phyloP scores from a whole-genome alignment of 371 early-diverging fungal species.

The Mortierella sp. region DNA sequence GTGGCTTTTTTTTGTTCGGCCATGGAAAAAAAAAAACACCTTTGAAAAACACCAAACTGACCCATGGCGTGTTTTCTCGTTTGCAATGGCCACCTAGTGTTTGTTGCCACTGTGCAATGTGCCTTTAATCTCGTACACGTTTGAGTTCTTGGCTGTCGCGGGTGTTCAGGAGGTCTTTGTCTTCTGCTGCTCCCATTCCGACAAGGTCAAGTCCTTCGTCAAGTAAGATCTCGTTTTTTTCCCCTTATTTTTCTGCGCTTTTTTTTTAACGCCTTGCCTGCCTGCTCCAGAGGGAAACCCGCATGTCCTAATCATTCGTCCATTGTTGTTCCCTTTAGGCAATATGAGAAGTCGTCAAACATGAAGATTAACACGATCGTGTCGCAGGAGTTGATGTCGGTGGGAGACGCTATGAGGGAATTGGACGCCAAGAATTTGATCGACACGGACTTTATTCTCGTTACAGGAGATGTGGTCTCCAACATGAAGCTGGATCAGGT shows the following conservation, averaged over 20 bases:
- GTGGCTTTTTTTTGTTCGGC: neutral
- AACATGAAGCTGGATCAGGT: conserved; percentile 86
- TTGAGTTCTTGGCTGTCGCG: conserved; percentile 89
- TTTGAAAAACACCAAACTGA: neutral
- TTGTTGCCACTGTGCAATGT: conserved; percentile 94
- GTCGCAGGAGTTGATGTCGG: conserved; percentile 83
- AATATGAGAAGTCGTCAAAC: conserved; percentile 62
- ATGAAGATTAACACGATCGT: conserved; percentile 82
- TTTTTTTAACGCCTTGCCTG: neutral
- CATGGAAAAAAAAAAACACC: neutral
- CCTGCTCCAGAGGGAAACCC: neutral
- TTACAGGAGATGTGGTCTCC: conserved; percentile 91
- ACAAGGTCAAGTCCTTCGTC: conserved; percentile 87
- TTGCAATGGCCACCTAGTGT: conserved; percentile 68
- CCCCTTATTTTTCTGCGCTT: neutral
- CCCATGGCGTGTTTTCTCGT: conserved; percentile 4
- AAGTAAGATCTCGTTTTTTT: conserved; percentile 63
- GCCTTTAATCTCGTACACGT: conserved; percentile 94
- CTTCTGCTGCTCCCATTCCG: conserved; percentile 87
- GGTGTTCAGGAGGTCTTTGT: conserved; percentile 91
- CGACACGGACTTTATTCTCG: conserved; percentile 91
- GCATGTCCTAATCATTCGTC: neutral
- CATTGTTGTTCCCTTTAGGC: conserved; percentile 5
- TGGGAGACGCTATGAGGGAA: conserved; percentile 95
- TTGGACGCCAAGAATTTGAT: conserved; percentile 88